Percentiles rank a stretch among this genome's conserved stretches.
phyloP scores from a whole-genome alignment of 208 protist genomes.

The Acanthamoeba rhysodes region DNA sequence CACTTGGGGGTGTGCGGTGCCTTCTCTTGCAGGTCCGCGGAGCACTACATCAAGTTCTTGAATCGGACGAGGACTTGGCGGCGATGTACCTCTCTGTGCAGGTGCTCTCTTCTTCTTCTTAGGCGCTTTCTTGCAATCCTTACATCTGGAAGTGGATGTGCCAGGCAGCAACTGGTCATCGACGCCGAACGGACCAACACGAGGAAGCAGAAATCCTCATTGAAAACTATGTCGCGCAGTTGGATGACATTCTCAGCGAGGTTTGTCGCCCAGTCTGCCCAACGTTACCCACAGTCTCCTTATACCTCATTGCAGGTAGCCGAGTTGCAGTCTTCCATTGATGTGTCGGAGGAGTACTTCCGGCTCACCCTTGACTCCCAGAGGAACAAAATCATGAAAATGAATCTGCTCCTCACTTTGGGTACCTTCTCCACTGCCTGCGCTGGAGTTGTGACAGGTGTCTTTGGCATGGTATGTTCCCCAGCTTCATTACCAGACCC shows the following conservation, averaged over 20 bases:
- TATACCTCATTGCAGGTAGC: not conserved
- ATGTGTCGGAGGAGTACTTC: constrained; percentile 27
- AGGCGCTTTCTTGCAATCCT: not conserved
- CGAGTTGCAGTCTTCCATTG: not conserved
- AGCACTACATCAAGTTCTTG: constrained; percentile 37
- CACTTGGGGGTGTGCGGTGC: not conserved
- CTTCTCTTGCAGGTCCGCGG: constrained; percentile 8
- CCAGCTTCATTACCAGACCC: too few relatives aligned
- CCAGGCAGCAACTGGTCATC: constrained; percentile 22
- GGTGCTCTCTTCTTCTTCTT: not conserved
- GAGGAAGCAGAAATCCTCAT: constrained; percentile 64
- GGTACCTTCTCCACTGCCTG: constrained; percentile 32
- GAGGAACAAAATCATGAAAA: constrained; percentile 70
- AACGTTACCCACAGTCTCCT: not conserved
- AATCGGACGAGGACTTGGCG: constrained; percentile 54
- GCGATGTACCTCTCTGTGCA: constrained; percentile 58
- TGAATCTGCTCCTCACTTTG: constrained; percentile 48
- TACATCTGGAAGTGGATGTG: not conserved
- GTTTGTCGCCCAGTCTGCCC: not conserved
- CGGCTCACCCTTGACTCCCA: constrained; percentile 28
- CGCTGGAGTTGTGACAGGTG: constrained; percentile 21
- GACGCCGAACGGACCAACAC: constrained; percentile 46
- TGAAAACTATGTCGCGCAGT: constrained; percentile 59
- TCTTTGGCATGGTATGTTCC: constrained; percentile 64
- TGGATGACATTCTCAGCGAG: constrained; percentile 28